A percentile compares a stretch with the other conserved stretches of the same genome.
Evolutionary conservation across 495 filamentous ascomycete species (phyloP).

Genomic region (Usnea hakonensis): DNA sequence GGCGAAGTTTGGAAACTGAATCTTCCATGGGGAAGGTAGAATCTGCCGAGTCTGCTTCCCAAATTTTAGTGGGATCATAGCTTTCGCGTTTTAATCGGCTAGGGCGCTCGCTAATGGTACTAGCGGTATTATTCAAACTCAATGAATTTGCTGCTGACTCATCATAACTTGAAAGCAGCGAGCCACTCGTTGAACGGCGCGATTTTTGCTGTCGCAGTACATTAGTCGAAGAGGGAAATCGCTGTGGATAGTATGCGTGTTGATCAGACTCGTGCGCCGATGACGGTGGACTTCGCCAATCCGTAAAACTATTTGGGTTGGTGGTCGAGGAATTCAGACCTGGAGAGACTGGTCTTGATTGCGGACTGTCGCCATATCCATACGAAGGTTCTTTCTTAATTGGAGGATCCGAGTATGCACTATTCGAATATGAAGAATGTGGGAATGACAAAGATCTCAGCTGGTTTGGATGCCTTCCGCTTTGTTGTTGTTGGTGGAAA

Average conservation of each 20-base stretch:
- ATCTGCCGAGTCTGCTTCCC: constrained; percentile 51
- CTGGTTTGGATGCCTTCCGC: constrained; percentile 19
- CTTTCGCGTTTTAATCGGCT: constrained; percentile 46
- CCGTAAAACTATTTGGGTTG: constrained; percentile 31
- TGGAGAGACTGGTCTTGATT: constrained; percentile 41
- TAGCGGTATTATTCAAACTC: constrained; percentile 20
- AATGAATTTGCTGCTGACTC: constrained; percentile 27
- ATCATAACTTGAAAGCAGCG: constrained; percentile 36
- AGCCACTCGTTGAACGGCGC: constrained; percentile 47
- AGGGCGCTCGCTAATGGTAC: constrained; percentile 6
- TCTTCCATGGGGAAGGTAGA: constrained; percentile 57
- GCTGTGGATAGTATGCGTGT: constrained; percentile 30
- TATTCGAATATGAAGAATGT: constrained; percentile 26
- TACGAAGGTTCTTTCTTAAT: constrained; percentile 18
- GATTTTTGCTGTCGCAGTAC: constrained; percentile 31
- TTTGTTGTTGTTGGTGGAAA: constrained; percentile 10
- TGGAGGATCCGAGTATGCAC: constrained; percentile 20
- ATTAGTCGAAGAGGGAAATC: constrained; percentile 21
- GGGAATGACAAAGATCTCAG: constrained; percentile 28
- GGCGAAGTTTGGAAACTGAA: constrained; percentile 49
- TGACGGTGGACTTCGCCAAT: constrained; percentile 44
- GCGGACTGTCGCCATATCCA: constrained; percentile 31
- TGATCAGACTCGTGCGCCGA: constrained; percentile 38
- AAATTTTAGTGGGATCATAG: constrained; percentile 55
- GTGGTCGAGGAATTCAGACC: constrained; percentile 19